Percentiles rank a stretch among this genome's conserved stretches.
phyloP scores from a whole-genome alignment of 805 yeast species.

The Phaffomyces antillensis region DNA sequence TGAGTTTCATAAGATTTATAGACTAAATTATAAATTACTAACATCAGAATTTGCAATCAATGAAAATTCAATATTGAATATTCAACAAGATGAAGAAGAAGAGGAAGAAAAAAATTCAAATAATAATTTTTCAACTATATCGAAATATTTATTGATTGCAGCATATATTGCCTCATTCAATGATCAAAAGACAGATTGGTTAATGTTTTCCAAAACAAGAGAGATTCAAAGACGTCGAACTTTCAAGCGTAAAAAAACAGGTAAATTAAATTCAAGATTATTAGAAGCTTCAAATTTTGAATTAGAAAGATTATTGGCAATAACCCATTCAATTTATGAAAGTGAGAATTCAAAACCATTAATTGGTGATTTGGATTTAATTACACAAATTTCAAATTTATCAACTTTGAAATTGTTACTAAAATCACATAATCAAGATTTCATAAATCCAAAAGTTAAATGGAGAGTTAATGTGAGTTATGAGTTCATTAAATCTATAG shows the following conservation, averaged over 20 bases:
- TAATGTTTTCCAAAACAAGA: constrained; percentile 58
- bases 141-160: constrained; percentile 71
- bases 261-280: constrained; percentile 45
- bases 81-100: constrained; percentile 7
- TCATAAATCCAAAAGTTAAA: constrained; percentile 57
- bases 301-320: constrained; percentile 73
- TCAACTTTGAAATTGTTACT: constrained; percentile 27
- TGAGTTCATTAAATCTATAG: constrained; percentile 52
- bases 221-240: constrained; percentile 32
- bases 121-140: constrained; percentile 47
- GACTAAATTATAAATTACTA: constrained; percentile 24
- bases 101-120: constrained; percentile 7
- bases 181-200: constrained; percentile 61
- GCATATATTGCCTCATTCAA: constrained; percentile 78
- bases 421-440: constrained; percentile 38
- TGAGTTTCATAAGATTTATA: constrained; percentile 23
- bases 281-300: constrained; percentile 70
- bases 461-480: constrained; percentile 78
- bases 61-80: constrained; percentile 3
- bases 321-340: constrained; percentile 61
- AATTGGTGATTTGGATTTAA: constrained; percentile 27
- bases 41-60: constrained; percentile 27
- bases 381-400: constrained; percentile 28
- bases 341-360: constrained; percentile 29
- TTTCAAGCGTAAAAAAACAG: constrained; percentile 35